phyloP scores from a whole-genome alignment of 1,284 basidiomycete genomes.

The Pseudozyma thailandica region DNA sequence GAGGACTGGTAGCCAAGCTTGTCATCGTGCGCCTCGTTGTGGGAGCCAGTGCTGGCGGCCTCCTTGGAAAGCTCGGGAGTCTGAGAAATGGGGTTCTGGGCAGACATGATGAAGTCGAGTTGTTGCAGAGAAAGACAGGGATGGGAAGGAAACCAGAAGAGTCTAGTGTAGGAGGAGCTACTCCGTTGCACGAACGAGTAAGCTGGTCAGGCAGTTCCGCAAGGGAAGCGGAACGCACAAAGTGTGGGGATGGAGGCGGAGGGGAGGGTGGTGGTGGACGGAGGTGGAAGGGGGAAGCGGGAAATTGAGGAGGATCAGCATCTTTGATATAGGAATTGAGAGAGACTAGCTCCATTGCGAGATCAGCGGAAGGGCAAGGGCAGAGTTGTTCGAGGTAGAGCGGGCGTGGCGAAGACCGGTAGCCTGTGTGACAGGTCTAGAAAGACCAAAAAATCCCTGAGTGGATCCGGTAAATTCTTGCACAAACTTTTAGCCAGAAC shows the following conservation, averaged over 20 bases:
- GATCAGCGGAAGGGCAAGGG: background rate
- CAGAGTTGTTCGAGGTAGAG: constrained; percentile 11
- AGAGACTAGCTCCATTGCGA: too few species aligned
- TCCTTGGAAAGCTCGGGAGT: constrained; percentile 41
- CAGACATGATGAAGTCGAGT: constrained; percentile 20
- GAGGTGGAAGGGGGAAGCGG: background rate
- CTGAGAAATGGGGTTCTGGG: constrained; percentile 13
- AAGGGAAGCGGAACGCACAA: constrained; percentile 16
- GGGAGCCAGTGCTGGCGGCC: constrained; percentile 27
- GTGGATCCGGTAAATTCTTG: background rate
- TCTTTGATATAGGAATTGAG: constrained; percentile 32
- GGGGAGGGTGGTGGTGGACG: constrained; percentile 3
- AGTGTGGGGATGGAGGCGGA: constrained; percentile 1
- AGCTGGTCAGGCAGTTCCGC: constrained; percentile 13
- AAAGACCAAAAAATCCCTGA: background rate
- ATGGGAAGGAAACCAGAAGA: too few species aligned
- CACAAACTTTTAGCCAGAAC: constrained; percentile 6
- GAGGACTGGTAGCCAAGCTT: constrained; percentile 47
- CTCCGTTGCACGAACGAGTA: constrained; percentile 5
- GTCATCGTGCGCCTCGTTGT: constrained; percentile 42
- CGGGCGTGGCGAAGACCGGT: background rate
- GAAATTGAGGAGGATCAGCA: background rate
- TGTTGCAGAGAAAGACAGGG: background rate
- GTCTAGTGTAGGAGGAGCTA: constrained; percentile 5
- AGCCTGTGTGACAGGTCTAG: too few species aligned